Evolutionary conservation across 352 stramenopile species (phyloP), one percentile per base, ranked within the genome.

Genomic region (Phytophthora aleatoria): DNA sequence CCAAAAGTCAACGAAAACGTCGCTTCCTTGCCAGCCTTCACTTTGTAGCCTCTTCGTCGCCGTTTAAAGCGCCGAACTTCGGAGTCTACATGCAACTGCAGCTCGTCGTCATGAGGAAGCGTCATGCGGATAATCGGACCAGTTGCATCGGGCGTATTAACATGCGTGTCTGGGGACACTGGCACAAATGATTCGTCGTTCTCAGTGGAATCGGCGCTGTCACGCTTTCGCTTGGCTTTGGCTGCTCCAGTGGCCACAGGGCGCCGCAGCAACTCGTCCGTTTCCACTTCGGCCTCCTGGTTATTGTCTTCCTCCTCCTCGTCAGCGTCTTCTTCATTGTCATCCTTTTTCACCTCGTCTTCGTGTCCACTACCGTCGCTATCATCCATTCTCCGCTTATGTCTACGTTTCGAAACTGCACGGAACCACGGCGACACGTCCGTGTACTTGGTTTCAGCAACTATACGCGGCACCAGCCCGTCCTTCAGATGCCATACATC

Each of bases 401-500:
- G 64, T 33, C 52, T 74, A 9, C 71, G 67, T 31, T 81, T 77
- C 9, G 73, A 71, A 0, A 91, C 59, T 8, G 78, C 50, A 4
- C 71, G 77, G 38, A 94, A 91, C 49, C 73, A 71, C 7, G 85
- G 81, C n/a, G 67, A 64, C n/a, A 91, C 77, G 41, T 88, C 77
- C 8, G 49, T 67, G 50, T 89, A 84, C 45, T 85, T 89, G 35
- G 81, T 92, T 27, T 91, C 79, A 0, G 83, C 71, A 30, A 91
- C 50, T 33, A 88, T 77, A 2, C 85, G 77, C 1, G 85, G 69
- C 9, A 78, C 74, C 5, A 94, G 49, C 2, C 54, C 54, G 35
- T 88, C 74, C 15, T 88, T 79, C 2, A 73, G 9, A 57, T 94
- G 85, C 85, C 85, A 94, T 1, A 94, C 85, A 39, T 94, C 85